Evolutionary conservation across 164 flowering plant genomes (phyloP), one percentile per base, ranked within the genome.

Genomic region (Piper betle): DNA sequence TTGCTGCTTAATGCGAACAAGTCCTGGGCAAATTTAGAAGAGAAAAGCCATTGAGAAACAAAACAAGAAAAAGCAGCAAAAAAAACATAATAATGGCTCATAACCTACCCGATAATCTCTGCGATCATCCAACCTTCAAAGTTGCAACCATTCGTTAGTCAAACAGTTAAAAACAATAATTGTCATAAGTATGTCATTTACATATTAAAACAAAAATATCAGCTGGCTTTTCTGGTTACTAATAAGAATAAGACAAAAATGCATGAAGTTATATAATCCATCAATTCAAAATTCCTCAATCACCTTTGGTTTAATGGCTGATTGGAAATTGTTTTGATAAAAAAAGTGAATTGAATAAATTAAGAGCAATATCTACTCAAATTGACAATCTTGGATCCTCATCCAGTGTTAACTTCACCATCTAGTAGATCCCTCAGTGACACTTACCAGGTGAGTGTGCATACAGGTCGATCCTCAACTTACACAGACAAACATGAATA

Each of bases 121-220:
- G 55, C 71, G 70, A 39, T 57, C 76, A 52, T 71, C 78, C 58
- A 62, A 69, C 73, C 86, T 80, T 58, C 40, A 72, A 71, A 12
- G 57, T 57, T 33, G 59, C 39, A 4, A 41, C 59, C 40, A 4
- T 37, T 52, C 42, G 37, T 50, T 43, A 52, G 39, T 33, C 38
- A 12, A 50, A 55, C 38, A 41, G 8, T 52, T 20, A 53, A 54
- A 40, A 38, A 59, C 48, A 56, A 25, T 2, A 25, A 25, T 25
- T 0, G 2, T 25, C 33, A 25, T 25, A 25, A 25, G 33, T 25
- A 46, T 1, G 10, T 1, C 46, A 42, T 42, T 6, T 42, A 46
- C 50, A 10, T 46, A 9, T 46, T 46, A 46, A 46, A 46, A 46
- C 15, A 15, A 46, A 46, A 6, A 9, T 46, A 10, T 25, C 50